These are phyloP conservation scores for Penicillium sp. DNA, from an alignment of 2,329 filamentous ascomycete genomes.

Conservation along the genomic window DNA sequence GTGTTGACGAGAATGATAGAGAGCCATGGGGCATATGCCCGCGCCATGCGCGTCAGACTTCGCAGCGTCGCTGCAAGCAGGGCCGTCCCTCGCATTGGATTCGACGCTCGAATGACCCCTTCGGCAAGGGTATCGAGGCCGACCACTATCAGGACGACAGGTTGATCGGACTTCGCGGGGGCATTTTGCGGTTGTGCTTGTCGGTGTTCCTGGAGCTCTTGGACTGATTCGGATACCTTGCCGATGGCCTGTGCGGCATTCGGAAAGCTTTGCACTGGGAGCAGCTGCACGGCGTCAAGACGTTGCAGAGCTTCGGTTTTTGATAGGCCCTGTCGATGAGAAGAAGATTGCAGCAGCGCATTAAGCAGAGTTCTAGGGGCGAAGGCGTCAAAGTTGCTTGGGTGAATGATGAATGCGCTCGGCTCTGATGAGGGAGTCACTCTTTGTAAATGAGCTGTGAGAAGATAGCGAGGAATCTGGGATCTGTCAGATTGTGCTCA, in stretches of 20 bases:
- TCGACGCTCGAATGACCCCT: conserved; percentile 40
- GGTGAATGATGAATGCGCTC: conserved; percentile 39
- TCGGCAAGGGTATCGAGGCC: conserved; percentile 42
- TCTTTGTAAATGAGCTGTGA: conserved; percentile 24
- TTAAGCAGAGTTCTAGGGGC: conserved; percentile 33
- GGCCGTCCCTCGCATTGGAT: conserved; percentile 37
- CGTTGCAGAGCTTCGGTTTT: conserved; percentile 32
- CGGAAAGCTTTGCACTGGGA: conserved; percentile 35
- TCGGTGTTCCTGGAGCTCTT: conserved; percentile 19
- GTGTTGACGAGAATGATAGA: conserved; percentile 43
- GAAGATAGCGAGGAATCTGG: conserved; percentile 34
- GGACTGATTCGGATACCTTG: conserved; percentile 31
- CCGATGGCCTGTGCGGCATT: conserved; percentile 33
- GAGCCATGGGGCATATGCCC: conserved; percentile 30
- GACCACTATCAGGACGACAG: conserved; percentile 34
- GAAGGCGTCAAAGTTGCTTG: conserved; percentile 31
- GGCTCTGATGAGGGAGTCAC: conserved; percentile 12
- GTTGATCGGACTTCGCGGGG: neutral
- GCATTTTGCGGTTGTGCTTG: neutral
- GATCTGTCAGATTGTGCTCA: neutral
- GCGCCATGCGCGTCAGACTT: conserved; percentile 36
- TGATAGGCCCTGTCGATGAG: conserved; percentile 16
- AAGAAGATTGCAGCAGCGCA: conserved; percentile 27
- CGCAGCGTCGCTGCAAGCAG: conserved; percentile 34
- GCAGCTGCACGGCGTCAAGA: conserved; percentile 36